Evolutionary conservation across 2,329 filamentous ascomycete species (phyloP).

Genomic region (Aspergillus bombycis): DNA sequence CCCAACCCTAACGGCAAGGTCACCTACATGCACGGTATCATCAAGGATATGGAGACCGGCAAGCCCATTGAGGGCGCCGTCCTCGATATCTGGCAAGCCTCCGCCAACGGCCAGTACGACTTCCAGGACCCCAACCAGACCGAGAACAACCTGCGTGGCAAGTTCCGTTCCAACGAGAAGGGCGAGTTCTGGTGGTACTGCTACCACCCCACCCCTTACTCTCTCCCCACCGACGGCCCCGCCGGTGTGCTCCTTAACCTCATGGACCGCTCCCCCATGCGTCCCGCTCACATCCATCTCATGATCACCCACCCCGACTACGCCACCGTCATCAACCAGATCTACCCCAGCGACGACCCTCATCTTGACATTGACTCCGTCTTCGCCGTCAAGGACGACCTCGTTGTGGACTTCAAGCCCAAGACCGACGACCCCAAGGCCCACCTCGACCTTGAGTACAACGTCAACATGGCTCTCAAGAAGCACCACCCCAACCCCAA

Average conservation of each 20-base stretch:
- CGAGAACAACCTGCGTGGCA: conserved; percentile 75
- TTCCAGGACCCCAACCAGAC: conserved; percentile 74
- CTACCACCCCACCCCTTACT: conserved; percentile 76
- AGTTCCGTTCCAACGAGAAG: conserved; percentile 71
- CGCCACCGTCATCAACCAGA: conserved; percentile 60
- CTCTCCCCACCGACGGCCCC: conserved; percentile 67
- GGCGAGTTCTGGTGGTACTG: conserved; percentile 71
- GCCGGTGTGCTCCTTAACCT: conserved; percentile 56
- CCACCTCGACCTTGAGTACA: conserved; percentile 62
- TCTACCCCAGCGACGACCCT: conserved; percentile 62
- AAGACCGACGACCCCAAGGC: conserved; percentile 56
- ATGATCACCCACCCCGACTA: conserved; percentile 60
- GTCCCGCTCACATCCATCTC: conserved; percentile 64
- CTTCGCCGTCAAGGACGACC: conserved; percentile 64
- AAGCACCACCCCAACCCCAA: conserved; percentile 44
- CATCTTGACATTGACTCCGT: conserved; percentile 62
- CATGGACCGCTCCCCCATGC: conserved; percentile 62
- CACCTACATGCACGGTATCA: conserved; percentile 69
- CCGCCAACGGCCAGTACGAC: conserved; percentile 75
- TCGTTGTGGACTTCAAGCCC: conserved; percentile 61
- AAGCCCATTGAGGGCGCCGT: conserved; percentile 69
- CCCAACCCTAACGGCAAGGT: conserved; percentile 59
- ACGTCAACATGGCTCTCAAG: conserved; percentile 59
- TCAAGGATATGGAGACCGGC: conserved; percentile 67
- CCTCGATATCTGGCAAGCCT: conserved; percentile 79